Conservation (phyloP, 345 rosid species). For the Geranium rotundifolium region DNA sequence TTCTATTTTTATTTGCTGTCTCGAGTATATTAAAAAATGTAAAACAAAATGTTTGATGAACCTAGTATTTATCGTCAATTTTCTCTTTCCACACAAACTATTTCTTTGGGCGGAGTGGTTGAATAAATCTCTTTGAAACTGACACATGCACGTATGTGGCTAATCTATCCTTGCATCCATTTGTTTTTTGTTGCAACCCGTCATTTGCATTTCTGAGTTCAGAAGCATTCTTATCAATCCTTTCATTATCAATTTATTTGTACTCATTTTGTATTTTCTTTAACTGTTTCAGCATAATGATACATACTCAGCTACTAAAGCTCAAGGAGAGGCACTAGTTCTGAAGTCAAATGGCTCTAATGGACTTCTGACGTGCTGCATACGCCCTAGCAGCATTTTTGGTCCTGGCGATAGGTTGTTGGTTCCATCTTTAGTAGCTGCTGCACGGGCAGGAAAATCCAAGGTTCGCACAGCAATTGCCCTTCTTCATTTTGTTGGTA, state of each 20-base stretch:
- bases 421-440: constrained; percentile 69
- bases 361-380: constrained; percentile 82
- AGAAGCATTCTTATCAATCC: not conserved
- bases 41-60: too few relatives aligned
- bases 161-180: not conserved
- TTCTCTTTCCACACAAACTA: too few relatives aligned
- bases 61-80: too few relatives aligned
- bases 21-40: too few relatives aligned
- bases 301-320: constrained; percentile 80
- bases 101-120: too few relatives aligned
- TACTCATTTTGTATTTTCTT: constrained; percentile 1
- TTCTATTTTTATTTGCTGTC: too few relatives aligned
- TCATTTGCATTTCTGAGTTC: too few relatives aligned
- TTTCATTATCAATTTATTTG: not conserved
- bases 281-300: constrained; percentile 58
- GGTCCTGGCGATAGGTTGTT: constrained; percentile 90
- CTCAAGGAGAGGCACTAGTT: constrained; percentile 70
- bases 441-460: constrained; percentile 82
- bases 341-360: constrained; percentile 56
- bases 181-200: not conserved
- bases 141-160: not conserved
- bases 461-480: constrained; percentile 37
- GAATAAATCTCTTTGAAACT: too few relatives aligned
- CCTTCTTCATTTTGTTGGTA: too few relatives aligned
- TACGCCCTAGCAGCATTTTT: constrained; percentile 89